Conservation (phyloP, 2,329 filamentous ascomycete species). For the Colletotrichum sp. region DNA sequence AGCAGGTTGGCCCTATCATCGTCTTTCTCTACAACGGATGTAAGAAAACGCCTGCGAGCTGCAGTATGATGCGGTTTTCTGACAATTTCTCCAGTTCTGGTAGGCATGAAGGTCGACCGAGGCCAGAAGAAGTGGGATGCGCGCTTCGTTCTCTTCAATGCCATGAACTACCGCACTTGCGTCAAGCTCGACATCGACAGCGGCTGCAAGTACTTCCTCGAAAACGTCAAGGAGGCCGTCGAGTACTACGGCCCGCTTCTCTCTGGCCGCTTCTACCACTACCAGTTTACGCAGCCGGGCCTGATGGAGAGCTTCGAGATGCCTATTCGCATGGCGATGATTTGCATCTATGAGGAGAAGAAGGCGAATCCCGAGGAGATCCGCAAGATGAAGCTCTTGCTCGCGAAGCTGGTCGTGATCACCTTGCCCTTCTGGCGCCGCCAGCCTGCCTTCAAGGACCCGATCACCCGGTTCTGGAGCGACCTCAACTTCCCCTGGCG, state of each 20-base stretch:
- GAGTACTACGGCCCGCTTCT: background rate
- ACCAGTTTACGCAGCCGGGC: background rate
- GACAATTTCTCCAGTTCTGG: background rate
- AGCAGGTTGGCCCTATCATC: conserved; percentile 25
- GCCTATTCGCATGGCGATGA: conserved; percentile 6
- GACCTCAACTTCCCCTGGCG: conserved; percentile 16
- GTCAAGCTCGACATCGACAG: conserved; percentile 29
- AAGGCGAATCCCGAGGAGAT: background rate
- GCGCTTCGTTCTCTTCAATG: conserved; percentile 35
- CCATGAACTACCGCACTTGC: conserved; percentile 35
- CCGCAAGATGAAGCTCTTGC: conserved; percentile 5
- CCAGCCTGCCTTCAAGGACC: background rate
- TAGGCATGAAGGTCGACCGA: background rate
- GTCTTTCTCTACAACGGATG: conserved; percentile 40
- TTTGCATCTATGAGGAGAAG: conserved; percentile 7
- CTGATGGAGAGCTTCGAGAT: conserved; percentile 1
- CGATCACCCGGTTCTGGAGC: background rate
- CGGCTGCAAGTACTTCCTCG: conserved; percentile 12
- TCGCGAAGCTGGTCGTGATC: conserved; percentile 1
- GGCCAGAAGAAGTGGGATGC: conserved; percentile 26
- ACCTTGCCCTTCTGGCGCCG: conserved; percentile 13
- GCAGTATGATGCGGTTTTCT: background rate
- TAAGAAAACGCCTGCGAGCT: conserved; percentile 21
- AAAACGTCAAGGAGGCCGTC: background rate
- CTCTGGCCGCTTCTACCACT: conserved; percentile 5